Evolutionary conservation across 176 grass and related monocot species (phyloP), one percentile per base, ranked within the genome.

Genomic region (Olyra latifolia): DNA sequence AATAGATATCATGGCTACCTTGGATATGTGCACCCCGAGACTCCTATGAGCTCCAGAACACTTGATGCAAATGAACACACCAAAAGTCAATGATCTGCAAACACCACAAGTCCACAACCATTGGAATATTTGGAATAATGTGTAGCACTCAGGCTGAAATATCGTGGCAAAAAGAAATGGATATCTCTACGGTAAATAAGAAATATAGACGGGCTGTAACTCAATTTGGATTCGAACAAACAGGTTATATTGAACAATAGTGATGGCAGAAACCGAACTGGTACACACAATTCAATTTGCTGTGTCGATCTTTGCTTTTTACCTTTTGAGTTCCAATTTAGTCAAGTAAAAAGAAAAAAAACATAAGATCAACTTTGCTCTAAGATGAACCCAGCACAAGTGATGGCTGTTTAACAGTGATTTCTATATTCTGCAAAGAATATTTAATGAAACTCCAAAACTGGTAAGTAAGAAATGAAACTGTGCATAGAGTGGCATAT

Each of bases 11-110:
- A 23, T 68, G 44, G n/a, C 2, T 84, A 91, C 88, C 91, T 97
- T 97, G 38, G 96, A 95, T 87, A 99, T 95, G 76, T 99, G 96
- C 63, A 91, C 92, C 56, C 90, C 93, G 39, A 99, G 96, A 78
- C 90, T 95, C 91, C 92, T 95, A 62, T 95, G 96, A 76, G 87
- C 88, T 78, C 92, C 90, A 72, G 96, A 99, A 88, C 96, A 99
- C 84, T 95, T 99, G 86, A 99, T 99, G 80, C 90, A 99, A 84
- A 99, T 91, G 87, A 95, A 99, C 81, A 91, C 86, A 76, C 96
- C 92, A 80, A 93, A 86, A 82, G 82, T 95, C 29, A 91, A n/a
- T 55, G 96, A 99, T 52, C 96, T 99, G 76, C 43, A 61, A 41
- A 71, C 6, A 77, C 59, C 55, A 80, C 32, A 78, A 61, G 1